A percentile compares a stretch with the other conserved stretches of the same genome.
Evolutionary conservation across 805 yeast species (phyloP).

Genomic region (Yamadazyma ubonensis): DNA sequence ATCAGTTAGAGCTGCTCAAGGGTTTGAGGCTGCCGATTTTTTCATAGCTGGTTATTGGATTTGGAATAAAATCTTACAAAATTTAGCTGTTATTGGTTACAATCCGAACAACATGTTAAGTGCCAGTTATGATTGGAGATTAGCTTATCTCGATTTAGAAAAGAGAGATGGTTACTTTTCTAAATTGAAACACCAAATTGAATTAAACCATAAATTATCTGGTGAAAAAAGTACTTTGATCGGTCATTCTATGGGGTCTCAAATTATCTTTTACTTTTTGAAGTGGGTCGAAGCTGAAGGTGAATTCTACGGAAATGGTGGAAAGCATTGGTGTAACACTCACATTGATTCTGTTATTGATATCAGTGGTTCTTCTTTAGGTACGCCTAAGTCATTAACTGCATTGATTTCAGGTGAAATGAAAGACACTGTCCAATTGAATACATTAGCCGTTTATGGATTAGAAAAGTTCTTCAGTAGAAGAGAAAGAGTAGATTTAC

Average conservation of each 20-base stretch:
- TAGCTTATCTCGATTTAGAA: slow-evolving; percentile 86
- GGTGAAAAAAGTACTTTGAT: slow-evolving; percentile 72
- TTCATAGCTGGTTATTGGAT: slow-evolving; percentile 98
- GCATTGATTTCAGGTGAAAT: slow-evolving; percentile 96
- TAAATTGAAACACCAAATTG: slow-evolving; percentile 71
- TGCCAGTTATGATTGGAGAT: slow-evolving; percentile 96
- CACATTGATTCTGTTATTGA: slow-evolving; percentile 80
- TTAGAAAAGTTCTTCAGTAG: slow-evolving; percentile 91
- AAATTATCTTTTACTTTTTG: slow-evolving; percentile 80
- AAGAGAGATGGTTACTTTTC: slow-evolving; percentile 83
- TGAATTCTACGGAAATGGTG: slow-evolving; percentile 83
- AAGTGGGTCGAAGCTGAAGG: slow-evolving; percentile 97
- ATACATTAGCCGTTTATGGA: slow-evolving; percentile 90
- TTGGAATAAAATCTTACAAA: slow-evolving; percentile 95
- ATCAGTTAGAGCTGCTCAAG: slow-evolving; percentile 86
- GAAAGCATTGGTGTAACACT: slow-evolving; percentile 81
- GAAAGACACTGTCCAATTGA: slow-evolving; percentile 95
- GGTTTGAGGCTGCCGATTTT: slow-evolving; percentile 95
- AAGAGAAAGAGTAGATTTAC: slow-evolving; percentile 81
- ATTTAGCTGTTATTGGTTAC: slow-evolving; percentile 90
- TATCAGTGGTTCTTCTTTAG: slow-evolving; percentile 85
- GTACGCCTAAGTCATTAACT: slow-evolving; percentile 92
- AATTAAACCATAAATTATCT: slow-evolving; percentile 48
- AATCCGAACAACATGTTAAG: slow-evolving; percentile 87
- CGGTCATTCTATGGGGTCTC: slow-evolving; percentile 98